Conservation (phyloP, 2,329 filamentous ascomycete genomes). For the Neurospora crassa region DNA sequence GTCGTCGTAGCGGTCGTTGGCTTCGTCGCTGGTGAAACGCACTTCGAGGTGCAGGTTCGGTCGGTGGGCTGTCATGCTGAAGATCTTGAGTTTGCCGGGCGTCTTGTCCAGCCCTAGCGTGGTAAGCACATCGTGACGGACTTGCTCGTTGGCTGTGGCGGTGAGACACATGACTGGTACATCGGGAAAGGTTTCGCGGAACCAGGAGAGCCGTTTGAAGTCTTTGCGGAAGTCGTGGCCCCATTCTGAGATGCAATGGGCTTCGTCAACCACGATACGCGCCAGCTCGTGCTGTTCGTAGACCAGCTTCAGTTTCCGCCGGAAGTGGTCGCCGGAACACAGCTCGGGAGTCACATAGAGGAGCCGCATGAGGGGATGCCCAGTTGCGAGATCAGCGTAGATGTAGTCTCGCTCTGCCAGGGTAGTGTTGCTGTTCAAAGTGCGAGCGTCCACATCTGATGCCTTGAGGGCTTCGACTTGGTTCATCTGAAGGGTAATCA, state of each 20-base stretch:
- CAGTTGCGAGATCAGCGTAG: constrained; percentile 73
- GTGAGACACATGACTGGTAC: constrained; percentile 91
- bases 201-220: constrained; percentile 81
- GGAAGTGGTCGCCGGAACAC: constrained; percentile 69
- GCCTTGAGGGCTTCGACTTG: constrained; percentile 74
- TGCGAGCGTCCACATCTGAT: constrained; percentile 69
- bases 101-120: constrained; percentile 58
- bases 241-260: constrained; percentile 97
- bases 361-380: constrained; percentile 72
- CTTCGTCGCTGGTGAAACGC: constrained; percentile 67
- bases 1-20: constrained; percentile 61
- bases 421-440: constrained; percentile 77
- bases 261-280: constrained; percentile 84
- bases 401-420: constrained; percentile 56
- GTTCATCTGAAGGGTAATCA: constrained; percentile 56
- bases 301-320: constrained; percentile 61
- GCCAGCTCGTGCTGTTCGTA: constrained; percentile 76
- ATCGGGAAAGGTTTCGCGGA: constrained; percentile 69
- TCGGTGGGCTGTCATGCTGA: constrained; percentile 74
- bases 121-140: constrained; percentile 72
- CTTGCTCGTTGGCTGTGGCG: constrained; percentile 74
- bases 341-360: constrained; percentile 92
- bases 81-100: constrained; percentile 55
- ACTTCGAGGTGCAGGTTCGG: constrained; percentile 88
- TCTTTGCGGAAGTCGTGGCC: constrained; percentile 93